Percentiles rank a stretch among this genome's conserved stretches.
Conservation (phyloP, 139 green algal species). For the Closterium sp. region DNA sequence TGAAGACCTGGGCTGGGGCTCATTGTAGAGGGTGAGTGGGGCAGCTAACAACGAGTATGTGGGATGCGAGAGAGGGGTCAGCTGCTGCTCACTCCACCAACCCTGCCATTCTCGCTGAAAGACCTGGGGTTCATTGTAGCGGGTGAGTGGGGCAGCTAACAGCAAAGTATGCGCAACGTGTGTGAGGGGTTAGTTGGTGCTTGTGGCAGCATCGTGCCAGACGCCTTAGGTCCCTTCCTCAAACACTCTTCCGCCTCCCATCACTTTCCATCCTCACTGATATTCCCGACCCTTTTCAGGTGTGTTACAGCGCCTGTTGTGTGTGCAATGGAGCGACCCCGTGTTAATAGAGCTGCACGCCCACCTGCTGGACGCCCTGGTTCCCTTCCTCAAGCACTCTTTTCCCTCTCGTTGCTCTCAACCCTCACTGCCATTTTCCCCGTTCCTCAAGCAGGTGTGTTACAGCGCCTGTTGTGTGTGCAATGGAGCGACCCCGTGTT, state of each 20-base stretch:
- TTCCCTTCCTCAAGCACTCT: neutral
- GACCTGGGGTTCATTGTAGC: neutral
- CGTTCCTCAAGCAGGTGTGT: neutral
- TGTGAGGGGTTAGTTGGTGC: neutral
- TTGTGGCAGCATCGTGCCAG: neutral
- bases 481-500: neutral
- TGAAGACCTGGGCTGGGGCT: neutral
- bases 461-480: neutral
- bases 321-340: neutral
- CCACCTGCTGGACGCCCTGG: neutral
- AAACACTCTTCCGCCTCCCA: neutral
- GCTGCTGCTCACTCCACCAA: slow-evolving; percentile 2
- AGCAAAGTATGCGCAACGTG: neutral
- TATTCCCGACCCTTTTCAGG: neutral
- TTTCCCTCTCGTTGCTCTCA: neutral
- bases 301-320: neutral
- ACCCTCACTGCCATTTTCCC: too few species aligned
- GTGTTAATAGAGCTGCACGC: neutral
- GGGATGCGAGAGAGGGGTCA: neutral
- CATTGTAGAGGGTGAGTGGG: neutral
- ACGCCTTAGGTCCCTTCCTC: neutral
- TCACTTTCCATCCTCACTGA: neutral
- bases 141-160: neutral
- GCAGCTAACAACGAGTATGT: neutral
- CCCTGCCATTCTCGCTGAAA: neutral